Evolutionary conservation across 192 early-diverging fungal genomes (phyloP).

Genomic region (Gaertneriomyces sp.): DNA sequence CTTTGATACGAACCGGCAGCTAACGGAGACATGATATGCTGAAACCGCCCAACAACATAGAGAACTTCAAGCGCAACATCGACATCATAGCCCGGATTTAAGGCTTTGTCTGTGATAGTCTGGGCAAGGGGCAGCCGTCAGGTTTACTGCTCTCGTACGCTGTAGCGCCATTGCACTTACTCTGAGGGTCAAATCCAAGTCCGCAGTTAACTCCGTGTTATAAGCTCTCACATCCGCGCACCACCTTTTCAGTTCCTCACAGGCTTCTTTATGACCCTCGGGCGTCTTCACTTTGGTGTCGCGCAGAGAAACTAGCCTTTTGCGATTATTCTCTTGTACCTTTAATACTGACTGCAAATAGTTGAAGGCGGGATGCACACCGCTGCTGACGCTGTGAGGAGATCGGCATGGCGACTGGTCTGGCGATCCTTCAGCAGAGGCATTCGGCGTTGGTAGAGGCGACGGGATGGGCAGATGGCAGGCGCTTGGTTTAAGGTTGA

Average conservation of each 20-base stretch:
- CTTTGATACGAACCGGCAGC: slow-evolving; percentile 21
- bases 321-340: slow-evolving; percentile 18
- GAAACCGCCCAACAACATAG: slow-evolving; percentile 12
- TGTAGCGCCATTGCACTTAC: slow-evolving; percentile 4
- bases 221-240: slow-evolving; percentile 34
- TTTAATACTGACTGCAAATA: too few relatives aligned
- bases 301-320: slow-evolving; percentile 12
- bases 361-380: too few relatives aligned
- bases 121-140: slow-evolving; percentile 1
- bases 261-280: slow-evolving; percentile 20
- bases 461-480: too few relatives aligned
- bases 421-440: too few relatives aligned
- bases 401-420: too few relatives aligned
- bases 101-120: slow-evolving; percentile 15
- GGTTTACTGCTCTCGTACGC: background rate
- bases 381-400: too few relatives aligned
- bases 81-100: slow-evolving; percentile 9
- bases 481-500: too few relatives aligned
- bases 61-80: slow-evolving; percentile 15
- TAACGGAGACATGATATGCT: slow-evolving; percentile 10
- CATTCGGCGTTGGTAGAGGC: too few relatives aligned
- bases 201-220: slow-evolving; percentile 20
- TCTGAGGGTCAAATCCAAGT: slow-evolving; percentile 24
- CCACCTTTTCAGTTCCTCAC: slow-evolving; percentile 25
- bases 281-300: slow-evolving; percentile 16